phyloP scores from a whole-genome alignment of 2,329 filamentous ascomycete genomes.

The Akanthomyces dipterigenus region DNA sequence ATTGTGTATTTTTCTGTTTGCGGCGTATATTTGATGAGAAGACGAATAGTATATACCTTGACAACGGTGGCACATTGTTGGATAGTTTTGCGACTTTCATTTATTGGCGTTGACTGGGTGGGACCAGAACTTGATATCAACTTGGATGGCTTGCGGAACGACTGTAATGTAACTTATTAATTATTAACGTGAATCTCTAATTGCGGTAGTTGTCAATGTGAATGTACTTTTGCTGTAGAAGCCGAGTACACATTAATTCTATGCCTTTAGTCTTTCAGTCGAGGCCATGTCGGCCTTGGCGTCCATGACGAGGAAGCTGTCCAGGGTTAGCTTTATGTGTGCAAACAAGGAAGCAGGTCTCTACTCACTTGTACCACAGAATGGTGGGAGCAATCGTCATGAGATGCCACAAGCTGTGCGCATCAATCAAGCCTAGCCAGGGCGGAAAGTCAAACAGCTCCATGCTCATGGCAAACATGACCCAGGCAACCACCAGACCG shows the following conservation, averaged over 20 bases:
- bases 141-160: neutral
- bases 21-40: neutral
- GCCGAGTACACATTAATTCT: constrained; percentile 13
- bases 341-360: neutral
- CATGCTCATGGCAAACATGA: constrained; percentile 89
- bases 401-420: constrained; percentile 92
- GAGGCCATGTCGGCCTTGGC: constrained; percentile 73
- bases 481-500: constrained; percentile 83
- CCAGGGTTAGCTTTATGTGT: constrained; percentile 19
- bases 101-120: neutral
- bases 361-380: constrained; percentile 88
- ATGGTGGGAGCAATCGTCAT: constrained; percentile 83
- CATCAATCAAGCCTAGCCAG: constrained; percentile 74
- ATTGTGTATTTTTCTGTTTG: neutral
- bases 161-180: neutral
- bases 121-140: neutral
- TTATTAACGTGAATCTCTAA: neutral
- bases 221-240: neutral
- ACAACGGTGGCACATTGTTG: neutral
- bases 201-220: neutral
- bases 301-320: constrained; percentile 83
- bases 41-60: constrained; percentile 1
- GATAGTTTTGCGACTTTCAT: neutral
- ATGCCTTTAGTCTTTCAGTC: constrained; percentile 63
- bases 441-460: constrained; percentile 94